A percentile compares a stretch with the other conserved stretches of the same genome.
These are phyloP conservation scores for Claviceps spartinae DNA, from an alignment of 2,329 filamentous ascomycete genomes.

Conservation along the genomic window DNA sequence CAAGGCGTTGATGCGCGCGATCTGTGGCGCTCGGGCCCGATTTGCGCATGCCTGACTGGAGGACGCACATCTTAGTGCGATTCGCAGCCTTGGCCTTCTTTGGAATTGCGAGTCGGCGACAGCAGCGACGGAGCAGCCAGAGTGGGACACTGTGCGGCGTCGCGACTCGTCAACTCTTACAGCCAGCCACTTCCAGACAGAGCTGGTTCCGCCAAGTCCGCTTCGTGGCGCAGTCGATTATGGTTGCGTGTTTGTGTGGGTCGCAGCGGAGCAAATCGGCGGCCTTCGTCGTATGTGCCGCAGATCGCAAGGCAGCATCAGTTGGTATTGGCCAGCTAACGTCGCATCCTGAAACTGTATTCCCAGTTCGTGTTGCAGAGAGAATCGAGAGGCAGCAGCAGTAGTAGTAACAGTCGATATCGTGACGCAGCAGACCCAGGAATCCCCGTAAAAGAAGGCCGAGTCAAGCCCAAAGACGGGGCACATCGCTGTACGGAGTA, in stretches of 20 bases:
- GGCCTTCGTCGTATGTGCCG: neutral
- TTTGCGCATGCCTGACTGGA: neutral
- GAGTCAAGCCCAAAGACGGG: neutral
- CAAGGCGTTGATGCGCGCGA: neutral
- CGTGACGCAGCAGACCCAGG: neutral
- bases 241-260: neutral
- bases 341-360: neutral
- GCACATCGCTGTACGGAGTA: neutral
- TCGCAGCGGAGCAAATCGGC: conserved; percentile 9
- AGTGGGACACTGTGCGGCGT: neutral
- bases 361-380: neutral
- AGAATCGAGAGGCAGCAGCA: neutral
- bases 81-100: neutral
- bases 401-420: neutral
- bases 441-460: neutral
- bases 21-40: neutral
- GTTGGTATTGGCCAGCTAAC: neutral
- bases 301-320: neutral
- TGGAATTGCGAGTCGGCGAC: neutral
- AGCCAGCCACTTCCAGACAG: neutral
- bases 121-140: neutral
- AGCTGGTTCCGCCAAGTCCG: neutral
- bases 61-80: neutral
- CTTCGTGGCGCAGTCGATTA: neutral
- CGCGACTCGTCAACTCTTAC: too few species aligned